Base-by-base conservation (phyloP, 2,329 filamentous ascomycete species). In the Pseudopithomyces maydicus region DNA sequence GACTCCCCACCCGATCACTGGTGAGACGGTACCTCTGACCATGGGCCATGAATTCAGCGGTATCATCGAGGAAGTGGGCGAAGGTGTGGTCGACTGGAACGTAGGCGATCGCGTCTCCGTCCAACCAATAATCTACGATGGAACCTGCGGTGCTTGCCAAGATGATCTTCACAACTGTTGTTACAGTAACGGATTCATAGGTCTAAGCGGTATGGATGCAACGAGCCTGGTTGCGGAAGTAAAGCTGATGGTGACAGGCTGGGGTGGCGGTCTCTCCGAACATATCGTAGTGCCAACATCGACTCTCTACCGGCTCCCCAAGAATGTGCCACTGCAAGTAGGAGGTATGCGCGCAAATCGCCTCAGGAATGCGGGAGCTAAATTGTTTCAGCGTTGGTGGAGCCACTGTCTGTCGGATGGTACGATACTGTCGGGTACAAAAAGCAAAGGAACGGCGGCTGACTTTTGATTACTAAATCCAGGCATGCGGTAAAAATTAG, bases 81-180 rank as follows among this genome's bases (percentile, higher is more conserved):
- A 80, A n/a, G 80, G 76, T 11, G 80, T 85, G 10, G 73, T 69
- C 6, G 74, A 79, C n/a, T 79, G 80, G 66, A 78, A 79, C 52
- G 65, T 77, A 2, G 83, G 83, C 17, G 78, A 83, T 52, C 69
- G 79, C 26, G 81, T 84, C 2, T 77, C 74, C 41, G 74, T 84
- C 1, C 79, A 83, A 61, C 82, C 83, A 8, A 84, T 83, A 67
- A 83, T 84, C 45, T 85, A 84, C 67, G 81, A 84, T 53, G 79
- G 78, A 7, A 80, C 79, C 12, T 85, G 82, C 64, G 77, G 77
- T 11, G 78, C 82, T 6, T 85, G 83, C 63, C 73, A 78, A 55
- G 78, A 80, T n/a, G 81, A 81, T 0, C 67, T 81, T 19, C 78
- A 82, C 53, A 85, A 84, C 55, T 84, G 81, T 71, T 84, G 82